Base-by-base conservation (phyloP, 2,329 filamentous ascomycete genomes). In the Colletotrichum gigasporum region DNA sequence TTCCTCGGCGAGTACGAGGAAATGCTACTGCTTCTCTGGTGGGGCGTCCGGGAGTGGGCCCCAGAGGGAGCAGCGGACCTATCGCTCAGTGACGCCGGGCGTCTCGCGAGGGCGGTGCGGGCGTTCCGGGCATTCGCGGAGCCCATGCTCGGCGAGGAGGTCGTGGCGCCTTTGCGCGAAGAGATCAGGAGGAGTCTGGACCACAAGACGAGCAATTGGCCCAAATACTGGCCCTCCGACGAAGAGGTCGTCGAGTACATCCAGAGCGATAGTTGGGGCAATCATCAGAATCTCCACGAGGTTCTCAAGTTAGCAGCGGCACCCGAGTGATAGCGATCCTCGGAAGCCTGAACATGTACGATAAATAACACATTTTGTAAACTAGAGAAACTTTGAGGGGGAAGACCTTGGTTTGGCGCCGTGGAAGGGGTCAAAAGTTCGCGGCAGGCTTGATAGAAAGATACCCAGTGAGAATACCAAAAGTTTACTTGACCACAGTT, bases 1-100 rank as follows among this genome's bases (percentile, higher is more conserved):
- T 82, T 85, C 54, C 74, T 88, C n/a, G 84, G 83, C 34, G 87
- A 92, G 67, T 80, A 81, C 50, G 76, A 83, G 2, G 87, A 84
- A 51, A 86, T 93, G 72, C 80, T 84, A 5, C 78, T 77, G 4
- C 75, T 90, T 5, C 75, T 90, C 12, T 74, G 77, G 28, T 94
- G 89, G 89, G 84, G 90, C 68, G 75, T 85, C 1, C 68, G 75
- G 22, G 75, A 87, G 67, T 83, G 83, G 75, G 71, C 73, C 5
- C 73, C 71, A 24, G 71, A 72, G 9, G 61, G 76, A 32, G 69
- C 76, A 5, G 75, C 78, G 14, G 77, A 79, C 54, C 72, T 81
- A 61, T 67, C 70, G 14, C 67, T 76, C 48, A 69, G 64, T 34
- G 66, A 69, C 12, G 69, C 73, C 14, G 42, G 60, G 32, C 28